Conservation (phyloP, 2,329 filamentous ascomycete genomes). For the Colletotrichum australisinense region DNA sequence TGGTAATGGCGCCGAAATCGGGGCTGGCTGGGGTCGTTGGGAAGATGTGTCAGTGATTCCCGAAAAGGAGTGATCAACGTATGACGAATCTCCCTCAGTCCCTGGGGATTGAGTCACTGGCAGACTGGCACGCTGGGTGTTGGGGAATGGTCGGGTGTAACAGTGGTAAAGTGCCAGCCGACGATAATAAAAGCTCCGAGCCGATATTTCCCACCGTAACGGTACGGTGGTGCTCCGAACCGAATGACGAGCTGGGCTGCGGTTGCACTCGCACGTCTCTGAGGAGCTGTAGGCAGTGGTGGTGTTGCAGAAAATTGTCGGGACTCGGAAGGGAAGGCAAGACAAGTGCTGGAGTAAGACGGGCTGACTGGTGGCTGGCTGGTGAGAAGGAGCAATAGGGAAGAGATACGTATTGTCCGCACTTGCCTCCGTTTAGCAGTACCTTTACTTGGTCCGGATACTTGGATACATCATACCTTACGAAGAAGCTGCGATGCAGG, state of each 20-base stretch:
- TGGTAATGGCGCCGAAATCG: conserved; percentile 11
- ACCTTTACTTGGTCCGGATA: neutral
- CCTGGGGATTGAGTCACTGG: neutral
- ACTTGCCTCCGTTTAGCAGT: neutral
- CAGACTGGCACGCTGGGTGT: too few relatives aligned
- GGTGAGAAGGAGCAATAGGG: neutral
- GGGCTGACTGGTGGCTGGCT: neutral
- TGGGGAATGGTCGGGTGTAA: neutral
- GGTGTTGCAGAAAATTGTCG: neutral
- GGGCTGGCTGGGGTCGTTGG: neutral
- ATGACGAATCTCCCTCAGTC: neutral
- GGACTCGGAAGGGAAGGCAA: neutral
- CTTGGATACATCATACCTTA: neutral
- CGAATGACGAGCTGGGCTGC: neutral
- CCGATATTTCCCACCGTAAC: conserved; percentile 1
- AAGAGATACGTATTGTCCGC: neutral
- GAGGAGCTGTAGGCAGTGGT: too few relatives aligned
- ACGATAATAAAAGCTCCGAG: conserved; percentile 9
- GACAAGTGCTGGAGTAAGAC: neutral
- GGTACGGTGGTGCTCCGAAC: neutral
- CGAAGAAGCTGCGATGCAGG: neutral
- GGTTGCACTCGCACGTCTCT: neutral
- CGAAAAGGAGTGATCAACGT: neutral
- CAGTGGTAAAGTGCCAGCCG: neutral
- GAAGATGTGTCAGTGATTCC: neutral